Evolutionary conservation across 176 grass and related monocot species (phyloP), one percentile per base, ranked within the genome.

Genomic region (Elymus sibiricus): DNA sequence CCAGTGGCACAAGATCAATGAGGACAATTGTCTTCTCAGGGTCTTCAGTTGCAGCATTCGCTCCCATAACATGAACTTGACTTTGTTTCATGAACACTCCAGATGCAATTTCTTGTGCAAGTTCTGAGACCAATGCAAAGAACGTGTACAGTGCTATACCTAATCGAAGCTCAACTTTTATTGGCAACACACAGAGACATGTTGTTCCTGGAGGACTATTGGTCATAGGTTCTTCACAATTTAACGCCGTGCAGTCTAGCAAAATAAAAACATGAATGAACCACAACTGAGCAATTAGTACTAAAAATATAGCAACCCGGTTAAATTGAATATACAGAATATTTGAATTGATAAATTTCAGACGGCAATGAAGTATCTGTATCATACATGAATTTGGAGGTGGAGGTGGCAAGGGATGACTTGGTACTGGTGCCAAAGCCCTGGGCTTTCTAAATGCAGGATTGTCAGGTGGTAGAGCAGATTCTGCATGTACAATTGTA

Each of bases 11-110:
- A 80, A 97, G 90, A 87, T 99, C 88, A 87, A 99, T 82, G 37
- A 99, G 64, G 38, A 99, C 94, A 69, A 56, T 25, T 64, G 94
- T 99, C 85, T 99, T 99, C 70, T 94, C 89, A 81, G 90, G 86
- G 21, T 91, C 88, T 49, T 92, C 92, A 78, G 64, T 84, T 75
- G 94, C 92, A 62, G 94, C 86, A 85, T 99, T 99, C 76, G 97
- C 97, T 66, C 97, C 97, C 97, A 99, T 99, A 76, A 99, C 77
- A 40, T 90, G 97, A 47, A 99, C 94, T 90, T 99, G 94, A 85
- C 71, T 90, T 76, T 94, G 97, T 39, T 94, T 90, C 88, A 99
- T 91, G 74, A 86, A 55, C 84, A 94, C 85, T 77, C 94, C 94
- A 82, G 84, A 91, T 79, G 97, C 89, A 74, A 97, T 92, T 88